These are phyloP conservation scores for Notholithocarpus densiflorus DNA, from an alignment of 306 rosid species.

Conservation along the genomic window DNA sequence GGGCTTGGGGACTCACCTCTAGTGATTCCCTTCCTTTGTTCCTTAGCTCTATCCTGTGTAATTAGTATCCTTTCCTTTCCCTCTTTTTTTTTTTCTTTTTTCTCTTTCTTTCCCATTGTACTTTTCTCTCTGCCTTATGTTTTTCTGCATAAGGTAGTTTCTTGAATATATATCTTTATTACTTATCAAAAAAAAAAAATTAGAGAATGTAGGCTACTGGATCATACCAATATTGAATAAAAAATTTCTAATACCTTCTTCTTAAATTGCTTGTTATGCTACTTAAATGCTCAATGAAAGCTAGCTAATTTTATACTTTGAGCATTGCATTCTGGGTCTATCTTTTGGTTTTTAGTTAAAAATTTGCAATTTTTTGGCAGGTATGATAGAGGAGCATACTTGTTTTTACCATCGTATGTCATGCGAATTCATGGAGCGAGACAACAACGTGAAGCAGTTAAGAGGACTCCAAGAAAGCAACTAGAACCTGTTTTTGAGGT, in stretches of 20 bases:
- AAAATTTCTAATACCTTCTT: not conserved
- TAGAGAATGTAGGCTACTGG: not conserved
- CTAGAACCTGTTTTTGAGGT: constrained; percentile 82
- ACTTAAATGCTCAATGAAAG: not conserved
- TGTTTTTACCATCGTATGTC: constrained; percentile 82
- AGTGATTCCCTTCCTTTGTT: no score
- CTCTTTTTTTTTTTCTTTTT: no score
- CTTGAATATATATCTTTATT: no score
- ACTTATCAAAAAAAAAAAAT: no score
- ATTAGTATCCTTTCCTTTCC: no score
- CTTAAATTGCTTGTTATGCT: not conserved
- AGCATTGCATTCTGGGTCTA: not conserved
- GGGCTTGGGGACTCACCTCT: no score
- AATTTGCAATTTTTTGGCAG: constrained; percentile 39
- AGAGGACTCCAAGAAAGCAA: constrained; percentile 58
- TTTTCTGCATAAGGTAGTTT: no score
- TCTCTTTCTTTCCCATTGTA: no score
- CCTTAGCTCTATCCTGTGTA: no score
- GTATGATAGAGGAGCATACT: constrained; percentile 86
- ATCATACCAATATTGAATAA: not conserved
- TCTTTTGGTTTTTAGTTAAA: not conserved
- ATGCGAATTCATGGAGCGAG: constrained; percentile 96
- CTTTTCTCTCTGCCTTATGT: no score
- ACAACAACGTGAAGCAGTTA: constrained; percentile 86
- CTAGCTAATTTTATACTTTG: not conserved